Percentiles rank a stretch among this genome's conserved stretches.
These are phyloP conservation scores for Penicillium sp. DNA, from an alignment of 2,329 filamentous ascomycete genomes.

Conservation along the genomic window DNA sequence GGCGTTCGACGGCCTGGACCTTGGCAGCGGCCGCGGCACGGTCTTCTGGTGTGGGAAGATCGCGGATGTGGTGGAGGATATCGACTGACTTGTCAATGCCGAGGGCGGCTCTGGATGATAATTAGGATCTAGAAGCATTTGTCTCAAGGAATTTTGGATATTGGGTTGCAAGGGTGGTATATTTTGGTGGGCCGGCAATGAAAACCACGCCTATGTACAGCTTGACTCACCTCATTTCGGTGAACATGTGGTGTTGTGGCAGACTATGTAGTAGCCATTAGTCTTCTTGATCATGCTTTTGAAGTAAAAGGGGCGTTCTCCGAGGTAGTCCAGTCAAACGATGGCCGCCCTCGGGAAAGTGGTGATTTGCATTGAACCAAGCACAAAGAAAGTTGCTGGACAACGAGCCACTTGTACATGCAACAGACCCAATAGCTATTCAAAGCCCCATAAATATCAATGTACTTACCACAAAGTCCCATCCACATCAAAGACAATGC, in stretches of 20 bases:
- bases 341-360: not conserved
- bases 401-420: not conserved
- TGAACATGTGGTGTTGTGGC: conserved; percentile 96
- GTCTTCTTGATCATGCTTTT: not conserved
- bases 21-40: conserved; percentile 68
- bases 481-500: conserved; percentile 87
- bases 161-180: not conserved
- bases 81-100: conserved; percentile 72
- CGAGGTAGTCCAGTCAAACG: not conserved
- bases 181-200: too few species aligned
- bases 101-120: conserved; percentile 54
- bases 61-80: conserved; percentile 86
- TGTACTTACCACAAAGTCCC: conserved; percentile 79
- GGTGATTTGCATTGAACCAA: not conserved
- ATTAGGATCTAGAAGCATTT: not conserved
- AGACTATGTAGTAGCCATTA: conserved; percentile 55
- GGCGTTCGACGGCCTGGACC: conserved; percentile 76
- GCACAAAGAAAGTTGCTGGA: not conserved
- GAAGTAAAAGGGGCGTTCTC: not conserved
- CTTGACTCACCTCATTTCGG: conserved; percentile 68
- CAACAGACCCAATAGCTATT: not conserved
- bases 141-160: not conserved
- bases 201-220: too few species aligned
- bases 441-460: not conserved
- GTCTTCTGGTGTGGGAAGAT: conserved; percentile 61